Conservation (phyloP, 176 grass and related monocot species). For the Oropetium thomaeum region DNA sequence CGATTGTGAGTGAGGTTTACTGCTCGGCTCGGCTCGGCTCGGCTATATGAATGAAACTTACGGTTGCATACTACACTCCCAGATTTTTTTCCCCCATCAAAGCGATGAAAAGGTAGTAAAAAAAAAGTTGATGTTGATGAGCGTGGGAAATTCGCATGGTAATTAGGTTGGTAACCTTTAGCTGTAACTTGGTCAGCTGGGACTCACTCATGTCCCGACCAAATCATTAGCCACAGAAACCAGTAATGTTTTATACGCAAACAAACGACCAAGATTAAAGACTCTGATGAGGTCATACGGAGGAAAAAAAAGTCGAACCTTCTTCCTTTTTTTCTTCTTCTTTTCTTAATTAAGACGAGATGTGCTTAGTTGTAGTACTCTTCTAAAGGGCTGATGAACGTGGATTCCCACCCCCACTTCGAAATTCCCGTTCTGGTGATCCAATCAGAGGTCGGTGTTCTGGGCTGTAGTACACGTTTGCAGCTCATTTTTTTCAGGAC, state of each 20-base stretch:
- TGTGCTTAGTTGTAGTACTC: not conserved
- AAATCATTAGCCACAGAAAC: not conserved
- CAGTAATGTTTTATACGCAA: not conserved
- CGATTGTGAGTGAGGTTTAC: too few species aligned
- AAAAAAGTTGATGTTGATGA: not conserved
- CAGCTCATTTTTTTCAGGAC: not conserved
- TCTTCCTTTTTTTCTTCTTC: too few species aligned
- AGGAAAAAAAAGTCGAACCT: not conserved
- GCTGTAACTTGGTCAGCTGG: not conserved
- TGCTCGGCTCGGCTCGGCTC: not conserved
- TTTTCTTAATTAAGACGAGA: not conserved
- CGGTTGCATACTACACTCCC: not conserved
- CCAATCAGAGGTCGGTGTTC: not conserved
- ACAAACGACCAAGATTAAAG: too few species aligned
- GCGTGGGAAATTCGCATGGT: not conserved
- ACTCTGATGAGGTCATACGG: not conserved
- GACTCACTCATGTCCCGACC: constrained; percentile 5
- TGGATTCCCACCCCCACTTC: not conserved
- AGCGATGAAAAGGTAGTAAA: not conserved
- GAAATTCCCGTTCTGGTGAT: not conserved
- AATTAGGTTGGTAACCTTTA: constrained; percentile 14
- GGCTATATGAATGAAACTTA: not conserved
- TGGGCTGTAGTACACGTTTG: not conserved
- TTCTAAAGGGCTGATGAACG: not conserved
- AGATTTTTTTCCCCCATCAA: not conserved